A percentile compares a stretch with the other conserved stretches of the same genome.
Evolutionary conservation across 208 protist genomes (phyloP).

Genomic region (Acanthamoeba healyi): DNA sequence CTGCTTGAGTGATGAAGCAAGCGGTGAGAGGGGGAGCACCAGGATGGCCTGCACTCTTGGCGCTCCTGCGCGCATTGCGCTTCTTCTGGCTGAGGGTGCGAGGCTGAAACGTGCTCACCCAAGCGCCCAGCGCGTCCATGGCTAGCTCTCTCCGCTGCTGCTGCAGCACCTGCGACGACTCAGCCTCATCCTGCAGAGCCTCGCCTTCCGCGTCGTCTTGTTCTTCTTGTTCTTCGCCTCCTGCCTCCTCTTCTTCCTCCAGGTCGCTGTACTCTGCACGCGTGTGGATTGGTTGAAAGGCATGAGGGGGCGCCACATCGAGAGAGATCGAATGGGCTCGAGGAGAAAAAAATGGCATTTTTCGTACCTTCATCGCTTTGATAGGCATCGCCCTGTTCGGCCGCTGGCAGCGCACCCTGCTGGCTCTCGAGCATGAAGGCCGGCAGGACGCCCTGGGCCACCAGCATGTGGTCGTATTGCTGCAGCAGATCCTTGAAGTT

Average conservation of each 20-base stretch:
- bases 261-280: slow-evolving; percentile 41
- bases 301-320: no score
- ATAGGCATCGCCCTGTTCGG: background rate
- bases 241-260: background rate
- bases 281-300: no score
- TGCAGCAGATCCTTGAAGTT: slow-evolving; percentile 66
- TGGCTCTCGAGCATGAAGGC: slow-evolving; percentile 62
- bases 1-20: background rate
- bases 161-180: no score
- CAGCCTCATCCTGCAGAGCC: background rate
- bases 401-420: background rate
- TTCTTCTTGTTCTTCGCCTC: background rate
- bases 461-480: slow-evolving; percentile 54
- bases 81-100: slow-evolving; percentile 53
- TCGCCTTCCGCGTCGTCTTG: background rate
- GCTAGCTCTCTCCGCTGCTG: background rate
- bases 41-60: background rate
- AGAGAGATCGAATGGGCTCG: background rate
- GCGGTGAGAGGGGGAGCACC: background rate
- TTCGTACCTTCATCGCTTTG: background rate
- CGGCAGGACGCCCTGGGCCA: slow-evolving; percentile 54
- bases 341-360: background rate
- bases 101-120: slow-evolving; percentile 32
- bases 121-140: background rate
- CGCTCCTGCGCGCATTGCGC: slow-evolving; percentile 1